phyloP scores from a whole-genome alignment of 1,139 yeast species.

The Nakaseomyces kungkrabaensis region DNA sequence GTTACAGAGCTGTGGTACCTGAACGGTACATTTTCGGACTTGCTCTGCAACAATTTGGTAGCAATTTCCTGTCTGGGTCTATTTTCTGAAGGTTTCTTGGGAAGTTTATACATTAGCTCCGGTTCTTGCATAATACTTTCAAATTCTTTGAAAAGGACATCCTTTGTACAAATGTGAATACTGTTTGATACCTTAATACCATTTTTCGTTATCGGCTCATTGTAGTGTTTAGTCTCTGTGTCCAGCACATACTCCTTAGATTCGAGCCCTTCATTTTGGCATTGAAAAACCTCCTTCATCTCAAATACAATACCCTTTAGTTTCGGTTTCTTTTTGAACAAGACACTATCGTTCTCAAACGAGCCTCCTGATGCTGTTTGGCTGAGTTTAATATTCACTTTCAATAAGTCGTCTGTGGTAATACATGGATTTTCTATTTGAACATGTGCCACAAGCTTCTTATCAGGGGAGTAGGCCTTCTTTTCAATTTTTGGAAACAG shows the following conservation, averaged over 20 bases:
- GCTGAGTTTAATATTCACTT: constrained; percentile 31
- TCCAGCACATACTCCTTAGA: constrained; percentile 26
- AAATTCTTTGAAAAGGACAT: constrained; percentile 21
- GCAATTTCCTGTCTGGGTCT: constrained; percentile 5
- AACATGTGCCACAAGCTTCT: constrained; percentile 19
- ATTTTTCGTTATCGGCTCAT: constrained; percentile 21
- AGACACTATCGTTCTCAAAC: neutral
- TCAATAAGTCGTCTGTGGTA: constrained; percentile 42
- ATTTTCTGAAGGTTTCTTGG: constrained; percentile 7
- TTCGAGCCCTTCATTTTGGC: constrained; percentile 25
- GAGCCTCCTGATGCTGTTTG: constrained; percentile 29
- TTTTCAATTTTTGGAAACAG: constrained; percentile 20
- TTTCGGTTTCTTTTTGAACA: constrained; percentile 31
- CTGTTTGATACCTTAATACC: constrained; percentile 18
- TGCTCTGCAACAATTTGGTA: constrained; percentile 20
- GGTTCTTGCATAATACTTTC: constrained; percentile 27
- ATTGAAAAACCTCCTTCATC: constrained; percentile 39
- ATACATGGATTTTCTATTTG: constrained; percentile 26
- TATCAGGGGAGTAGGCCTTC: constrained; percentile 22
- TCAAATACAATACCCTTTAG: constrained; percentile 41
- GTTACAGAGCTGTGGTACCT: constrained; percentile 36
- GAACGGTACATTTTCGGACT: constrained; percentile 24
- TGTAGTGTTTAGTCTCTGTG: constrained; percentile 21
- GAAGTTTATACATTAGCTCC: constrained; percentile 23
- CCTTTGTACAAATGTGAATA: constrained; percentile 21